phyloP scores from a whole-genome alignment of 2,329 filamentous ascomycete genomes.

The Elsinoe fawcettii region DNA sequence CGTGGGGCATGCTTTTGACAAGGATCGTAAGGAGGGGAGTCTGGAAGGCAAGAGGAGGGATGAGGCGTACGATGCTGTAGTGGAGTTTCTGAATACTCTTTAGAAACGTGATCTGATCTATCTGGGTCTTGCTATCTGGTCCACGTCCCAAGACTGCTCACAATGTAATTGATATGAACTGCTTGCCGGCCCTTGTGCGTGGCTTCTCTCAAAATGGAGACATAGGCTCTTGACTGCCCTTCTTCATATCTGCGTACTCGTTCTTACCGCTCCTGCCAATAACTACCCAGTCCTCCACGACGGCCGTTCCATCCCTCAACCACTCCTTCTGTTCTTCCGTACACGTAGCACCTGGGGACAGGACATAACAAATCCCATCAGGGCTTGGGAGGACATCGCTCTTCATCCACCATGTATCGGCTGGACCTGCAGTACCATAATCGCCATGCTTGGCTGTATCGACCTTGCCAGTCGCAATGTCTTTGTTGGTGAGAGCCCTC shows the following conservation, averaged over 20 bases:
- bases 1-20: slow-evolving; percentile 34
- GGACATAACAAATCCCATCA: slow-evolving; percentile 24
- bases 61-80: slow-evolving; percentile 27
- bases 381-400: slow-evolving; percentile 25
- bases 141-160: too few relatives aligned
- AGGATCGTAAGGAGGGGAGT: slow-evolving; percentile 26
- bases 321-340: slow-evolving; percentile 25
- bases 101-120: background rate
- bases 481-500: slow-evolving; percentile 27
- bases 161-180: too few relatives aligned
- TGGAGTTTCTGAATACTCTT: slow-evolving; percentile 18
- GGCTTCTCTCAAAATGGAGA: background rate
- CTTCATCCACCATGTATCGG: slow-evolving; percentile 28
- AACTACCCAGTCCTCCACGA: slow-evolving; percentile 28
- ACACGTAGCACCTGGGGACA: slow-evolving; percentile 20
- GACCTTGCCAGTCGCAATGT: slow-evolving; percentile 31
- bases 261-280: slow-evolving; percentile 19
- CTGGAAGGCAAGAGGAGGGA: slow-evolving; percentile 25
- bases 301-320: slow-evolving; percentile 25
- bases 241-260: background rate
- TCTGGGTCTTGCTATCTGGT: background rate
- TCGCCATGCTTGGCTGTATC: slow-evolving; percentile 17
- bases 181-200: background rate
- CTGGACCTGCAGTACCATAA: slow-evolving; percentile 23
- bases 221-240: background rate